Conservation (phyloP, 257 asterid genomes). For the Solanum appendiculatum region DNA sequence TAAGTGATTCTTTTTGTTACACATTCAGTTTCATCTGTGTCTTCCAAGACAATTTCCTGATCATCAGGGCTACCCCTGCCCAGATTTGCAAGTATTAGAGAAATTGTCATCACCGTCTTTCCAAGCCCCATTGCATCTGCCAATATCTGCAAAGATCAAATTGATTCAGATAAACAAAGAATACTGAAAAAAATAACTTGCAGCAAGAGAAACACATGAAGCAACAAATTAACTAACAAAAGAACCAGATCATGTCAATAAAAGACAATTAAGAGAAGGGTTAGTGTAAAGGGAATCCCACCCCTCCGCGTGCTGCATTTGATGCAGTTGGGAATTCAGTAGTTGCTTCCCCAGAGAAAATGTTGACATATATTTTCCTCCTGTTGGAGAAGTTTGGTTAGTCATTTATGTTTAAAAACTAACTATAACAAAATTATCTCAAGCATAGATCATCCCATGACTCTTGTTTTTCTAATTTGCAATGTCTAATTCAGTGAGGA, state of each 20-base stretch:
- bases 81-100: conserved; percentile 48
- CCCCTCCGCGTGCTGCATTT: conserved; percentile 76
- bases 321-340: conserved; percentile 58
- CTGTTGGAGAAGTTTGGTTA: conserved; percentile 22
- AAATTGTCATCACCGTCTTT: conserved; percentile 89
- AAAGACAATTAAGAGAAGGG: background rate
- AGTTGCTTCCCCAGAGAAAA: conserved; percentile 80
- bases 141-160: conserved; percentile 42
- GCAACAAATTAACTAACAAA: background rate
- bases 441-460: background rate
- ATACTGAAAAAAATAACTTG: background rate
- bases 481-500: background rate
- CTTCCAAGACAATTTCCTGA: conserved; percentile 13
- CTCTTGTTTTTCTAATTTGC: background rate
- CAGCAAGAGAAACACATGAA: background rate
- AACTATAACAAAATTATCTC: background rate
- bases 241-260: background rate
- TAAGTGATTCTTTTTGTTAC: conserved; percentile 9
- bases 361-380: conserved; percentile 71
- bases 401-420: background rate
- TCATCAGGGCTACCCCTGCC: conserved; percentile 45
- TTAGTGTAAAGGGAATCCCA: conserved; percentile 5
- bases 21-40: conserved; percentile 8
- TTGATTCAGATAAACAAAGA: background rate
- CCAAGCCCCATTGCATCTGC: conserved; percentile 98